These are phyloP conservation scores for Phaeosphaeria sp. DNA, from an alignment of 2,329 filamentous ascomycete genomes.

Conservation along the genomic window DNA sequence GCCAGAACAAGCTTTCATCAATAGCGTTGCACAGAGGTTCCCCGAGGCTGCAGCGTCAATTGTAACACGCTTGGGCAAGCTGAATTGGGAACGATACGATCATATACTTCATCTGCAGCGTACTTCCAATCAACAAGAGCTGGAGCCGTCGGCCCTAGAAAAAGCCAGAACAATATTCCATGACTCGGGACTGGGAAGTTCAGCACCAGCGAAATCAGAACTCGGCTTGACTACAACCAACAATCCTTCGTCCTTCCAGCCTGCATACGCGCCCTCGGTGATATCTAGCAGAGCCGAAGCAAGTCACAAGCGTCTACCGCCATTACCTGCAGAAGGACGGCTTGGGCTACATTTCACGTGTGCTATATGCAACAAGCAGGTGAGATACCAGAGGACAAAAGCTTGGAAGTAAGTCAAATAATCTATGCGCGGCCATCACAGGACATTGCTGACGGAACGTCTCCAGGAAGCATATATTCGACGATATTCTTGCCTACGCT, in stretches of 20 bases:
- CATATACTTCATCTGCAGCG: no score
- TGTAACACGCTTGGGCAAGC: no score
- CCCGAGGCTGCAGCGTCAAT: no score
- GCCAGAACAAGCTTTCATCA: no score
- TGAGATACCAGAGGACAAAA: conserved; percentile 1
- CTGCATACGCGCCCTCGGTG: conserved; percentile 3
- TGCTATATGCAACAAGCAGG: conserved; percentile 1
- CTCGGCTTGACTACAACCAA: not conserved
- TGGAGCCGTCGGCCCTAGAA: no score
- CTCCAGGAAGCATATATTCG: conserved; percentile 5
- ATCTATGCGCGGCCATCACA: not conserved
- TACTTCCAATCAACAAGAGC: no score
- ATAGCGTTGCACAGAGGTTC: no score
- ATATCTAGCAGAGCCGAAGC: conserved; percentile 4
- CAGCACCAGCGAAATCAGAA: no score
- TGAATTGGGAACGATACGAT: no score
- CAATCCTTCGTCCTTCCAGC: not conserved
- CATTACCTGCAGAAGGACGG: conserved; percentile 4
- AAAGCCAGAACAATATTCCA: not conserved
- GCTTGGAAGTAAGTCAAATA: conserved; percentile 3
- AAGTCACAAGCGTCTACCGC: conserved; percentile 9
- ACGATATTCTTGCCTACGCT: conserved; percentile 4
- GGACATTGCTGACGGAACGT: not conserved
- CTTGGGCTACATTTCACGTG: not conserved
- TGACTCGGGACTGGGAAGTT: no score